These are phyloP conservation scores for Tetrahymena thermophila DNA, from an alignment of 73 alveolate genomes.

Conservation along the genomic window DNA sequence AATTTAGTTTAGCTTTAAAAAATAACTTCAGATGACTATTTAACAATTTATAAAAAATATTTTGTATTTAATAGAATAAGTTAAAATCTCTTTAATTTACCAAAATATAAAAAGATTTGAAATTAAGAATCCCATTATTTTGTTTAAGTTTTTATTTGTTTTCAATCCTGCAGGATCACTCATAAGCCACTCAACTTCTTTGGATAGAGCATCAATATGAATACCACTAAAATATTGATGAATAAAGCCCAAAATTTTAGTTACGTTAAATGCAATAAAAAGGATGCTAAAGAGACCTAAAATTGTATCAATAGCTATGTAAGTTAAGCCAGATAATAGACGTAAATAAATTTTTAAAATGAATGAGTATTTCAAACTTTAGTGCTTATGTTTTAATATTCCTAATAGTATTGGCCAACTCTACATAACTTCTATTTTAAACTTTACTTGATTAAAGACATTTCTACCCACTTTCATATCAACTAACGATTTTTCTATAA, in stretches of 20 bases:
- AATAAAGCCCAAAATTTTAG: conserved; percentile 40
- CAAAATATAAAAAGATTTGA: conserved; percentile 52
- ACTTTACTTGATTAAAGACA: not conserved
- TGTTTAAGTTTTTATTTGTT: conserved; percentile 65
- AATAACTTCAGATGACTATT: no score
- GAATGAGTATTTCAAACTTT: not conserved
- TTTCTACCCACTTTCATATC: not conserved
- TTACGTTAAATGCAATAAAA: conserved; percentile 23
- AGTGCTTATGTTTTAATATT: not conserved
- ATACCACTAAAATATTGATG: conserved; percentile 60
- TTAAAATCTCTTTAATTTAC: no score
- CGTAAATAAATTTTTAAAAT: not conserved
- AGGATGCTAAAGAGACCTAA: conserved; percentile 49
- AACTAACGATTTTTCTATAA: not conserved
- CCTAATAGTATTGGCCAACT: not conserved
- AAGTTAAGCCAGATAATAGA: conserved; percentile 26
- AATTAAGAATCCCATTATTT: conserved; percentile 54
- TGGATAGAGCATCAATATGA: conserved; percentile 62
- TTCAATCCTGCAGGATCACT: conserved; percentile 79
- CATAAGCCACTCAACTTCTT: conserved; percentile 72
- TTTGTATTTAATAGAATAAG: no score
- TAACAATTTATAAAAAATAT: no score
- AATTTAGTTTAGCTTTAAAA: not conserved
- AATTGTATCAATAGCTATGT: conserved; percentile 41
- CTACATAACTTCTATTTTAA: not conserved